Base-by-base conservation (phyloP, 208 protist genomes). In the Acanthamoeba triangularis region DNA sequence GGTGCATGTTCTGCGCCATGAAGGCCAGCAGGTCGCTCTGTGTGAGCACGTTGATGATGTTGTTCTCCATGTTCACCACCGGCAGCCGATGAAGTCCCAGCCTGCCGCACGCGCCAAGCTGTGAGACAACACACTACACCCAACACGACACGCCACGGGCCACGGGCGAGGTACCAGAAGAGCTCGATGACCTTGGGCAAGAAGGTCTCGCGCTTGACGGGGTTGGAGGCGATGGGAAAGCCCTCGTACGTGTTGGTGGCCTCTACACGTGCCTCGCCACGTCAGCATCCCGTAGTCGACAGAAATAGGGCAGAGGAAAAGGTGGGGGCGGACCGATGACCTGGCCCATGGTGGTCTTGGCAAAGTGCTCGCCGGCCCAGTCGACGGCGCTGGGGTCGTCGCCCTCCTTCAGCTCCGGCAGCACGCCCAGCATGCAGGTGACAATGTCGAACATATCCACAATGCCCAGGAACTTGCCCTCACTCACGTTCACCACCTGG, bases 1-100 rank as follows among this genome's bases (percentile, higher is more conserved):
- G 52, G 88, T 93, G 88, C 20, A 93, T 93, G 67, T 93, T 93
- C 88, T 93, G 88, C 20, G 88, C 88, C 61, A 93, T 69, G 88
- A 93, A 93, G 0, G 61, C 30, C 61, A 93, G 88, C 61, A 93
- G 41, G 44, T 93, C 88, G 67, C 61, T 78, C 37, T 93, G 88
- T 4, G 88, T 93, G 63, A 93, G 61, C 20, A 93, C 37, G 88
- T 93, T 93, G 88, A 93, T 78, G 67, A 93, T 93, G 88, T 93
- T 93, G 65, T 93, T 69, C 18, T 93, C 44, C 59, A 56, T 80
- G 88, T 78, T 93, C 37, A 93, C 67, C 28, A 93, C 88, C 7
- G 88, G 88, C 54, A 93, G 30, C 20, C 82, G 49, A 23, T 90
- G 82, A 47, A 90, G 18, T 59, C 82, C 82, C n/a, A 78, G 69